Conservation (phyloP, 2,329 filamentous ascomycete species). For the Talaromyces amestolkiae region DNA sequence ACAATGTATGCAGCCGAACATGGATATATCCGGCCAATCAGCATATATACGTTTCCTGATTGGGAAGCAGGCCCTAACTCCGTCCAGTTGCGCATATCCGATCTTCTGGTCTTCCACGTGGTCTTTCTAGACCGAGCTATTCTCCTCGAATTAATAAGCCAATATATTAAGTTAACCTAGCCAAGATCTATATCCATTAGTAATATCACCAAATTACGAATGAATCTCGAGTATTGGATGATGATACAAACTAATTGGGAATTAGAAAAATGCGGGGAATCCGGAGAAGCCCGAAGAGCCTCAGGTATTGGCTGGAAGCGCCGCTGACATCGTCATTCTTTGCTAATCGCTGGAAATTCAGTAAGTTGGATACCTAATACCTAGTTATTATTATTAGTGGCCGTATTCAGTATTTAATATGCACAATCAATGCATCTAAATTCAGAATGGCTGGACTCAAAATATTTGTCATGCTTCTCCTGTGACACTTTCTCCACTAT, state of each 20-base stretch:
- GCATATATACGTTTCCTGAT: not conserved
- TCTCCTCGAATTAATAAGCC: not conserved
- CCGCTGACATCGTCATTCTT: not conserved
- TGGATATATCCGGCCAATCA: not conserved
- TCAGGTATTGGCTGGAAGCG: not conserved
- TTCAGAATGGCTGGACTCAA: not conserved
- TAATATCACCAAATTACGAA: too few relatives aligned
- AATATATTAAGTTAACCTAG: too few relatives aligned
- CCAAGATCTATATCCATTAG: not conserved
- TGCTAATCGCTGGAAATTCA: not conserved
- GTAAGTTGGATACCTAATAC: not conserved
- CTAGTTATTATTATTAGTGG: too few relatives aligned
- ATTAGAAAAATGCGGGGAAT: not conserved
- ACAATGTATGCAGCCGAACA: not conserved
- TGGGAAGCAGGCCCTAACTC: not conserved
- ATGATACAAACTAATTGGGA: not conserved
- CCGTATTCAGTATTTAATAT: not conserved
- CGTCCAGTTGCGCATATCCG: not conserved
- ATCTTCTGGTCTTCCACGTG: not conserved
- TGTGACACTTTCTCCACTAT: not conserved
- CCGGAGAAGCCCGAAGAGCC: not conserved
- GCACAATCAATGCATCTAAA: not conserved
- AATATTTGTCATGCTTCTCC: not conserved
- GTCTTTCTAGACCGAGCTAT: not conserved
- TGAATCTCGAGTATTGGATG: not conserved